Base-by-base conservation (phyloP, 2,329 filamentous ascomycete species). In the Huntiella decipiens region DNA sequence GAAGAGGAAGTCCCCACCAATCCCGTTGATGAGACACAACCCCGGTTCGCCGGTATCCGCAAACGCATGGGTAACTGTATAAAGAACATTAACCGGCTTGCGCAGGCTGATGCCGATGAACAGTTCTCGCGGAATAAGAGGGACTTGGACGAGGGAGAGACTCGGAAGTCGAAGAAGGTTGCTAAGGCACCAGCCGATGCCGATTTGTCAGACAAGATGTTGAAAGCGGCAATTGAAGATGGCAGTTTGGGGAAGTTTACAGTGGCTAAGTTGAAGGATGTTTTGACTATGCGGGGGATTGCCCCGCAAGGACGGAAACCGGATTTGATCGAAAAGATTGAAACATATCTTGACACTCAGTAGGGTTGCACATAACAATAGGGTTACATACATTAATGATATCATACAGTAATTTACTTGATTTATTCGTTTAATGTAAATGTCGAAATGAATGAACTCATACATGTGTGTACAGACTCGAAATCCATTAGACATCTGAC, bases 1-100 rank as follows among this genome's bases (percentile, higher is more conserved):
- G 87, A 94, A 33, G 91, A 98, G 58, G 87, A 95, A 53, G 64
- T 93, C 1, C 87, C 87, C 0, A 79, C 82, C 15, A 72, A 79
- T 43, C 62, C 63, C 1, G 67, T 74, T 11, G 91, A 98, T 57
- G 78, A 81, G 52, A 96, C 91, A 0, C 58, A 83, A 11, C 91
- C 91, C 1, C 84, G 82, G 54, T 86, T 79, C 61, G 79, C 74
- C 53, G 84, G 92, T 53, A 96, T 98, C 46, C 75, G 86, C 59
- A 96, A 92, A 64, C 77, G 88, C 28, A 80, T 82, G 1, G 87
- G 86, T 0, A 73, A 75, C 2, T 83, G 85, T 56, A 71, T 94
- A 7, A 66, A 79, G 39, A 77, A 83, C 32, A 94, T 87, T 78
- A 78, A 82, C 3, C 63, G 63, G 38, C 61, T 64, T 1, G 55